phyloP scores from a whole-genome alignment of 2,329 filamentous ascomycete species.

The Claviceps citrina region DNA sequence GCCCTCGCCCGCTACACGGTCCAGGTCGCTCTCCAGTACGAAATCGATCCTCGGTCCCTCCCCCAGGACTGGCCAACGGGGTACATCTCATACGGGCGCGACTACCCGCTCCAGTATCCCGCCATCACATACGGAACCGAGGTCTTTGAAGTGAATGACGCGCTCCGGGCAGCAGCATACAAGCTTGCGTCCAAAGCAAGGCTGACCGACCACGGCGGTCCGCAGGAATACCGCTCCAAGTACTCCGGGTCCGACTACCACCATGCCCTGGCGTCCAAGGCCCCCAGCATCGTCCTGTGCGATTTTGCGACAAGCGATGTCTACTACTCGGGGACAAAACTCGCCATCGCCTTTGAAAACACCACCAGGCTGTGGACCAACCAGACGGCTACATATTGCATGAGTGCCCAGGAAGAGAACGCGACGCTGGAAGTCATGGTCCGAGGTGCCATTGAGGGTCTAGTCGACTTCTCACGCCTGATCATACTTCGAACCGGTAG shows the following conservation, averaged over 20 bases:
- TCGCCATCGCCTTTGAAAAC: slow-evolving; percentile 50
- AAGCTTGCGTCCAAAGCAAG: slow-evolving; percentile 33
- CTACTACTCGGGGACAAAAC: slow-evolving; percentile 48
- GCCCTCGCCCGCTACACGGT: slow-evolving; percentile 55
- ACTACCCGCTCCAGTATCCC: slow-evolving; percentile 41
- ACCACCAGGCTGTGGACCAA: slow-evolving; percentile 51
- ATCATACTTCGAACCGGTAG: slow-evolving; percentile 50
- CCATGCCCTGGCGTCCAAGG: slow-evolving; percentile 26
- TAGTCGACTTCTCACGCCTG: slow-evolving; percentile 50
- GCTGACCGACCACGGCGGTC: slow-evolving; percentile 34
- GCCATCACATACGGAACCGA: slow-evolving; percentile 49
- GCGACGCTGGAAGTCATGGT: slow-evolving; percentile 51
- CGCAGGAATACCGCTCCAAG: slow-evolving; percentile 36
- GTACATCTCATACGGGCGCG: slow-evolving; percentile 50
- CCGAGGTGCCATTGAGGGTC: slow-evolving; percentile 37
- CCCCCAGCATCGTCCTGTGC: slow-evolving; percentile 45
- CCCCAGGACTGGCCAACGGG: slow-evolving; percentile 49
- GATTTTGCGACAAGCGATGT: slow-evolving; percentile 57
- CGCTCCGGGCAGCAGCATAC: slow-evolving; percentile 38
- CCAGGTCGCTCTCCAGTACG: slow-evolving; percentile 62
- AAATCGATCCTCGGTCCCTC: slow-evolving; percentile 56
- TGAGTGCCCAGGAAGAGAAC: slow-evolving; percentile 59
- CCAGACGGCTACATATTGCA: slow-evolving; percentile 51
- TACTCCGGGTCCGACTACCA: slow-evolving; percentile 29
- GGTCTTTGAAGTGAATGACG: slow-evolving; percentile 50